Percentiles rank a stretch among this genome's conserved stretches.
phyloP scores from a whole-genome alignment of 2,329 filamentous ascomycete species.

The Diplodia sapinea region DNA sequence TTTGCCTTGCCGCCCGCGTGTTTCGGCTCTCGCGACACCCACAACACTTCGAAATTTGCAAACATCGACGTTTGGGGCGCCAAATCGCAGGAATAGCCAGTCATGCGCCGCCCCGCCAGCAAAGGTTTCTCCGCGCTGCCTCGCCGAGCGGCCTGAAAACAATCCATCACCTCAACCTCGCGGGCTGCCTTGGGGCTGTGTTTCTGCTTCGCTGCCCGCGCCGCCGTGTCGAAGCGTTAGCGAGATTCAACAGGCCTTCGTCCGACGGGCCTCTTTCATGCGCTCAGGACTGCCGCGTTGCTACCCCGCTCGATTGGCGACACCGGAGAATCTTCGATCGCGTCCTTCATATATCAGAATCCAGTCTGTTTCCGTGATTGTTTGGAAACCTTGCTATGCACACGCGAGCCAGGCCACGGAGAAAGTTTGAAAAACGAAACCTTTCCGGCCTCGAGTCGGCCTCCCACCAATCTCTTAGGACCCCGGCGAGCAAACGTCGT shows the following conservation, averaged over 20 bases:
- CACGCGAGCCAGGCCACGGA: neutral
- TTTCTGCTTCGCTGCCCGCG: constrained; percentile 16
- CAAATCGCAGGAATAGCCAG: constrained; percentile 6
- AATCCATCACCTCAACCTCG: neutral
- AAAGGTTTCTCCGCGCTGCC: constrained; percentile 1
- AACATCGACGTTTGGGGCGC: constrained; percentile 11
- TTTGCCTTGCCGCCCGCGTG: constrained; percentile 9
- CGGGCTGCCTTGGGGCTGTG: constrained; percentile 18
- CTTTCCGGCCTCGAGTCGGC: constrained; percentile 18
- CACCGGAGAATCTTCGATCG: constrained; percentile 8
- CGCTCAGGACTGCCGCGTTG: constrained; percentile 1
- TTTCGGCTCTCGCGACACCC: constrained; percentile 8
- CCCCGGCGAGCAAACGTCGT: neutral
- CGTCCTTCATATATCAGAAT: constrained; percentile 24
- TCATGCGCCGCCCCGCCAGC: constrained; percentile 15
- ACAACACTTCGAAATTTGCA: neutral
- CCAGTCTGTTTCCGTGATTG: constrained; percentile 25
- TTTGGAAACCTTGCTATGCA: constrained; percentile 27
- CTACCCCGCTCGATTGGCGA: constrained; percentile 2
- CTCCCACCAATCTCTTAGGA: constrained; percentile 17
- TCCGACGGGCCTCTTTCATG: constrained; percentile 26
- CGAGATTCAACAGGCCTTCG: constrained; percentile 22
- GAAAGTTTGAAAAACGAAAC: constrained; percentile 29
- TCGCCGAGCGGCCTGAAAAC: constrained; percentile 24
- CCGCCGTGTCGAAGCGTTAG: constrained; percentile 13